Evolutionary conservation across 768 basidiomycete species (phyloP), one percentile per base, ranked within the genome.

Genomic region (Hortiboletus campestris): DNA sequence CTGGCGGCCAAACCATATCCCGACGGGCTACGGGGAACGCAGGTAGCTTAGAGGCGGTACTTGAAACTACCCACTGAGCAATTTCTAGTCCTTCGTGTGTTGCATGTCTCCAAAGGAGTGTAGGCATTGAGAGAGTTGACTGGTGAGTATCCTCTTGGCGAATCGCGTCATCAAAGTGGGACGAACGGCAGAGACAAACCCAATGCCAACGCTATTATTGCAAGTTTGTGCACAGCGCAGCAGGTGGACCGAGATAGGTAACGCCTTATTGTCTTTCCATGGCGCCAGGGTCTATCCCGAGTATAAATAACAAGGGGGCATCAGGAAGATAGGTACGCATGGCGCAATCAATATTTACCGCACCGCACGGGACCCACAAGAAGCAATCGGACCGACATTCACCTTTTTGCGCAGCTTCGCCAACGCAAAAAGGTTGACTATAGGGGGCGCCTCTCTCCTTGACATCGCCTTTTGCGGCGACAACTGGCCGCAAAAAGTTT

Each of bases 221-320:
- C 17, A 22, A 29, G 34, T n/a, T 39, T 22, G 41, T 38, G 56
- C 57, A 19, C 2, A 31, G 39, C 44, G 12, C 40, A 29, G 49
- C 41, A 13, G n/a, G 17, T 9, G 13, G 3, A 35, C 54, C 51
- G 40, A 35, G 36, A 46, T 19, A 19, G 55, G 34, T 19, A 49
- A 13, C 0, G 8, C 43, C 55, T 39, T 61, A 62, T 62, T 62
- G 59, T 62, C 59, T 46, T 41, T 12, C 5, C 39, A 29, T 19
- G 32, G 19, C 41, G 44, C 13, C 22, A 45, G 28, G 32, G 28
- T 12, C 28, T 32, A 43, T 35, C 38, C 32, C 8, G 17, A 50
- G 16, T 42, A 14, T 19, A 20, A 40, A 19, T 11, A 45, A n/a
- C 38, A 49, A 8, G 47, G 36, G 0, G 28, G 2, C 50, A 25